Evolutionary conservation across 2,329 filamentous ascomycete species (phyloP).

Genomic region (Calycina herbarum): DNA sequence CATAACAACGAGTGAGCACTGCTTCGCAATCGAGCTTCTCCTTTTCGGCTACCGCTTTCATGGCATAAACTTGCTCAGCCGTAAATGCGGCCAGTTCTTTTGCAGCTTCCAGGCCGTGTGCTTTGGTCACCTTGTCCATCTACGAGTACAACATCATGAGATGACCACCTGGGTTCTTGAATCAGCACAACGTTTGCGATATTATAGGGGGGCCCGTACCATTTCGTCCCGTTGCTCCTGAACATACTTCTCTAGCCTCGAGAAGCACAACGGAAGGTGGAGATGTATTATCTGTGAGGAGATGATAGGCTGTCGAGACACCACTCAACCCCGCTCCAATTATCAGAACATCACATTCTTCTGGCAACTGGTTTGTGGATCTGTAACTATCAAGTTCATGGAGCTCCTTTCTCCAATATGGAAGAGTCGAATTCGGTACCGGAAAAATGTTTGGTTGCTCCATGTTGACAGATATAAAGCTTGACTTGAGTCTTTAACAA

Average conservation of each 20-base stretch:
- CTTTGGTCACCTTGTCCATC: conserved; percentile 29
- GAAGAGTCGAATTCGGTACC: conserved; percentile 18
- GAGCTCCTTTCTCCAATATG: conserved; percentile 25
- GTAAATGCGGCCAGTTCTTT: conserved; percentile 43
- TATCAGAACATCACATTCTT: conserved; percentile 29
- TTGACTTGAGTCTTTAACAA: too few species aligned
- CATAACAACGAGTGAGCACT: conserved; percentile 40
- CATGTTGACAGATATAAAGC: too few species aligned
- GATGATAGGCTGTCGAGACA: conserved; percentile 23
- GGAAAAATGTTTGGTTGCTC: conserved; percentile 15
- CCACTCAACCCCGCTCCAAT: conserved; percentile 31
- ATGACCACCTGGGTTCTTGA: conserved; percentile 31
- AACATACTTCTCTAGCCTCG: conserved; percentile 42
- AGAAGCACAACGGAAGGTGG: conserved; percentile 39
- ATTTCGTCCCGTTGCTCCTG: conserved; percentile 46
- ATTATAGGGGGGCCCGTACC: conserved; percentile 28
- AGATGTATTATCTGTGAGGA: conserved; percentile 15
- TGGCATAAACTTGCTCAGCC: conserved; percentile 39
- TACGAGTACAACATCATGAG: conserved; percentile 44
- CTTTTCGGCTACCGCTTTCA: conserved; percentile 41
- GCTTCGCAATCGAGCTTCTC: conserved; percentile 47
- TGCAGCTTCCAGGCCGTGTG: conserved; percentile 38
- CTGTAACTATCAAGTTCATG: conserved; percentile 25
- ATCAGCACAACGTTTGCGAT: too few species aligned
- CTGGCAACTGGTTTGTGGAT: conserved; percentile 22